Conservation (phyloP, 306 rosid species). For the Elaeagnus macrophylla region DNA sequence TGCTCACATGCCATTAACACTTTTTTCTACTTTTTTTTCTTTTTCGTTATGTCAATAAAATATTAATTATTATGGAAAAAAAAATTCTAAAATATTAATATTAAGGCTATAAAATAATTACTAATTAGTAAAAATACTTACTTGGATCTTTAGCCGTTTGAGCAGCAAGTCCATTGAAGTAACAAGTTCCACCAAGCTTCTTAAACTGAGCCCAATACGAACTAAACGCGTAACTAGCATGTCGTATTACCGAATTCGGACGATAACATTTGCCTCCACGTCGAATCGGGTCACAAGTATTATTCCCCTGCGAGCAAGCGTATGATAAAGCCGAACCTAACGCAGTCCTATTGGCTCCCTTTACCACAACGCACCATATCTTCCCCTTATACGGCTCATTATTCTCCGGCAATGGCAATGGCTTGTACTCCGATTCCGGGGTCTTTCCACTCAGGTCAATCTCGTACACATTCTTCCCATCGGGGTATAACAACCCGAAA, state of each 20-base stretch:
- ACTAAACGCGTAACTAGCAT: slow-evolving; percentile 47
- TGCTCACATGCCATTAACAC: too few relatives aligned
- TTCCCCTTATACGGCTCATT: slow-evolving; percentile 29
- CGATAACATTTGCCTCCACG: slow-evolving; percentile 38
- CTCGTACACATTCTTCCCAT: slow-evolving; percentile 52
- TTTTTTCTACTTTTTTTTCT: too few relatives aligned
- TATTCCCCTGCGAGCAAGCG: slow-evolving; percentile 25
- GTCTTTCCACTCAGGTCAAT: slow-evolving; percentile 47
- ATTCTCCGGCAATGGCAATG: slow-evolving; percentile 22
- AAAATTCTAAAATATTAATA: neutral
- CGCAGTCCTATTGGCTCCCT: slow-evolving; percentile 22
- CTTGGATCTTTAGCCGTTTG: slow-evolving; percentile 37
- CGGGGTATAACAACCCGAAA: slow-evolving; percentile 53
- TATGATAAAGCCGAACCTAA: slow-evolving; percentile 17
- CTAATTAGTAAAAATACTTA: slow-evolving; percentile 14
- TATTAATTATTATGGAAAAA: too few relatives aligned
- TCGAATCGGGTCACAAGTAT: slow-evolving; percentile 32
- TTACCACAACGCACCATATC: slow-evolving; percentile 39
- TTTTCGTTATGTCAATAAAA: too few relatives aligned
- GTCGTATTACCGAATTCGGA: slow-evolving; percentile 27
- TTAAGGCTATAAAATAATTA: too few relatives aligned
- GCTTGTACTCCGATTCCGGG: slow-evolving; percentile 10
- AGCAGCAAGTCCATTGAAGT: slow-evolving; percentile 44
- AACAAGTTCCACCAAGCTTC: slow-evolving; percentile 34
- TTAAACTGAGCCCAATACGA: slow-evolving; percentile 39